phyloP scores from a whole-genome alignment of 441 rosid genomes.

The Gossypium aridum region DNA sequence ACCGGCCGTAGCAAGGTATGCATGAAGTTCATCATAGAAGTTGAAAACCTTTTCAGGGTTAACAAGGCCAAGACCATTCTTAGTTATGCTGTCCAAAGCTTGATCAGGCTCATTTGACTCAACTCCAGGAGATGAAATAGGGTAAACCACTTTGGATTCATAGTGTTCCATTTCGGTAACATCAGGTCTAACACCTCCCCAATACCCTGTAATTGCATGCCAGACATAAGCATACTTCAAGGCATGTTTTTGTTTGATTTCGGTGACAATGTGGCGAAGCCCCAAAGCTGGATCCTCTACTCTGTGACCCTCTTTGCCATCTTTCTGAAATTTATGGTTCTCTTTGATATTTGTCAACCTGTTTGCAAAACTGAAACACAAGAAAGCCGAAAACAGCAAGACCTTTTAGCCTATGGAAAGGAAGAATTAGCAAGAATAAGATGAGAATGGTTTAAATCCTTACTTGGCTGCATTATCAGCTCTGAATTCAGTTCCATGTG shows the following conservation, averaged over 20 bases:
- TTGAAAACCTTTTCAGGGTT: slow-evolving; percentile 49
- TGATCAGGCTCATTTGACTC: slow-evolving; percentile 38
- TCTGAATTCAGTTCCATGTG: slow-evolving; percentile 23
- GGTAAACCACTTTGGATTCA: slow-evolving; percentile 42
- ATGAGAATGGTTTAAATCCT: slow-evolving; percentile 11
- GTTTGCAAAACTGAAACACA: slow-evolving; percentile 43
- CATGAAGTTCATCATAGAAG: slow-evolving; percentile 57
- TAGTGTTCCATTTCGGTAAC: slow-evolving; percentile 49
- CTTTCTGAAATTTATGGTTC: slow-evolving; percentile 58
- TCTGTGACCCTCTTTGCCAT: slow-evolving; percentile 43
- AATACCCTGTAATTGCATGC: slow-evolving; percentile 73
- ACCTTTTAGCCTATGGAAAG: slow-evolving; percentile 3
- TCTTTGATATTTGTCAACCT: slow-evolving; percentile 52
- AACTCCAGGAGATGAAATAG: slow-evolving; percentile 54
- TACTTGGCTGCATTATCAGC: slow-evolving; percentile 69
- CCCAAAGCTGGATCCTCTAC: slow-evolving; percentile 50
- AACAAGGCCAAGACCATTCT: slow-evolving; percentile 58
- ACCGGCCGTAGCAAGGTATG: slow-evolving; percentile 60
- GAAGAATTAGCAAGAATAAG: not conserved
- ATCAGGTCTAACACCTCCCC: slow-evolving; percentile 59
- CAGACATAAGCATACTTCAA: slow-evolving; percentile 60
- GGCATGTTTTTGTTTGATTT: slow-evolving; percentile 37
- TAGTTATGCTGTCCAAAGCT: slow-evolving; percentile 31
- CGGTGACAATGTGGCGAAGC: slow-evolving; percentile 35
- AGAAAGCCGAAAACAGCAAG: not conserved